Evolutionary conservation across 805 yeast genomes (phyloP).

Genomic region (Maudiozyma turicensis): DNA sequence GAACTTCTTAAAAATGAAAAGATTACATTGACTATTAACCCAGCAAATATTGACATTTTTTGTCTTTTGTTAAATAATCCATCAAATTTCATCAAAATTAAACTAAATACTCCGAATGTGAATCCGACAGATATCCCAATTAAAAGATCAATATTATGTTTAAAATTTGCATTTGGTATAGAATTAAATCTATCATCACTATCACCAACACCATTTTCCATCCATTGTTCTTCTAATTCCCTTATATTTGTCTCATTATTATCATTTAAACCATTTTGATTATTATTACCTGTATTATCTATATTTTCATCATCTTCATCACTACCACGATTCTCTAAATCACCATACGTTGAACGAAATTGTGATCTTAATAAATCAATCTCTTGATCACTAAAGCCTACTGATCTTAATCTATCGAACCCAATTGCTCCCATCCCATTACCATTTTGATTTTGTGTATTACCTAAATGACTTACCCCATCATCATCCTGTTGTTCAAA

Average conservation of each 20-base stretch:
- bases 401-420: constrained; percentile 71
- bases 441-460: constrained; percentile 11
- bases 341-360: constrained; percentile 61
- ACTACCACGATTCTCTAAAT: constrained; percentile 10
- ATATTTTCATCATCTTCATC: constrained; percentile 13
- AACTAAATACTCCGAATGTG: constrained; percentile 61
- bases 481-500: constrained; percentile 49
- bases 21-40: constrained; percentile 56
- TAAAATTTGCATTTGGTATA: constrained; percentile 30
- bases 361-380: constrained; percentile 63
- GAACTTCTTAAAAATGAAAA: constrained; percentile 39
- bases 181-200: constrained; percentile 37
- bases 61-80: constrained; percentile 52
- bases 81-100: constrained; percentile 53
- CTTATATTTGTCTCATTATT: constrained; percentile 35
- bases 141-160: constrained; percentile 56
- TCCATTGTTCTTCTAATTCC: constrained; percentile 80
- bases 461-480: not conserved
- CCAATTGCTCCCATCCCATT: constrained; percentile 57
- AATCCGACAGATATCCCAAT: constrained; percentile 67
- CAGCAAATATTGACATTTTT: constrained; percentile 61
- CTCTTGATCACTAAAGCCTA: constrained; percentile 78
- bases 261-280: constrained; percentile 2
- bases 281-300: constrained; percentile 7
- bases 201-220: constrained; percentile 61